A percentile compares a stretch with the other conserved stretches of the same genome.
Evolutionary conservation across 768 basidiomycete genomes (phyloP).

Genomic region (Chalciporus pseudorubinellus): DNA sequence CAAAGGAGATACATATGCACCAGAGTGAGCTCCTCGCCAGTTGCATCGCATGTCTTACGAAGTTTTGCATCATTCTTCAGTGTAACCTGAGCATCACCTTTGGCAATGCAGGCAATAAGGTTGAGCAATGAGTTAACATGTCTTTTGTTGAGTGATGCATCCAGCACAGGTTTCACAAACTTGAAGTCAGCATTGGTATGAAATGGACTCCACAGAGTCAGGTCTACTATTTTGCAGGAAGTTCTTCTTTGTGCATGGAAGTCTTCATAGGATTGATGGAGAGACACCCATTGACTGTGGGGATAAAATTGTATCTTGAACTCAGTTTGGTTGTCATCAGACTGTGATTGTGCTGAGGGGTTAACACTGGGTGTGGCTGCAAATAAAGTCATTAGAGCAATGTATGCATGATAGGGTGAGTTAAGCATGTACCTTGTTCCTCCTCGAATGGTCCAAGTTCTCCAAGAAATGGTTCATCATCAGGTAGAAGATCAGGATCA

Average conservation of each 20-base stretch:
- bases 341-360: not conserved
- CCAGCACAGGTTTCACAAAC: slow-evolving; percentile 25
- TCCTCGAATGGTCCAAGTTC: no score
- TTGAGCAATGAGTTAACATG: slow-evolving; percentile 19
- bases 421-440: not conserved
- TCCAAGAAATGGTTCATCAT: no score
- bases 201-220: slow-evolving; percentile 33
- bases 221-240: not conserved
- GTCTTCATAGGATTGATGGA: not conserved
- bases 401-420: not conserved
- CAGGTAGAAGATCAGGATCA: no score
- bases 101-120: slow-evolving; percentile 11
- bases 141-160: slow-evolving; percentile 17
- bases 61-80: slow-evolving; percentile 21
- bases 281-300: not conserved
- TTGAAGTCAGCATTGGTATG: slow-evolving; percentile 28
- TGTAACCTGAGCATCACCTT: slow-evolving; percentile 10
- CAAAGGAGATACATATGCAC: slow-evolving; percentile 1
- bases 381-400: not conserved
- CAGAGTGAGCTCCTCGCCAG: slow-evolving; percentile 2
- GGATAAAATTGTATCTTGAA: not conserved
- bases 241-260: not conserved
- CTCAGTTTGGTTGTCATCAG: not conserved
- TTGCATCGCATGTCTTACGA: slow-evolving; percentile 14
- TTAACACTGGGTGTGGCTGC: not conserved